Base-by-base conservation (phyloP, 1,284 basidiomycete species). In the Schizopora paradoxa region DNA sequence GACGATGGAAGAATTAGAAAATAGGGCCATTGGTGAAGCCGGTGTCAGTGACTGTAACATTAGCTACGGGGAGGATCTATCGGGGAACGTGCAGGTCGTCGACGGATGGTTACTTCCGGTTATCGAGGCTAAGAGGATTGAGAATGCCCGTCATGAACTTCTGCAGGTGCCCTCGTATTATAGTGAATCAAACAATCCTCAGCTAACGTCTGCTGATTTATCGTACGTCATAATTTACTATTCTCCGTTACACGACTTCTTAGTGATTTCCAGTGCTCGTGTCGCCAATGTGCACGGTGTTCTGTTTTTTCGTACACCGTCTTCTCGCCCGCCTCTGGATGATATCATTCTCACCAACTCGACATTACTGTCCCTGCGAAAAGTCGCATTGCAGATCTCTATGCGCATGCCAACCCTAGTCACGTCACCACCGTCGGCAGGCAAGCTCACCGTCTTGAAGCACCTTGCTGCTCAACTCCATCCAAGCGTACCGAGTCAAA, bases 371-470 rank as follows among this genome's bases (percentile, higher is more conserved):
- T 70, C 86, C 0, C 70, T 96, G 3, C 77, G 73, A 2, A 60
- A 70, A 5, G 68, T 98, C 34, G 81, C 86, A 0, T 63, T 84
- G 10, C 75, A 81, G 44, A 57, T 86, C 1, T 84, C 82, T 0
- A 70, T 81, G 36, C 76, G 85, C 2, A 63, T 86, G 0, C 95
- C 96, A 1, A 79, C 80, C 6, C 82, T 99, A 18, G 64, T 99
- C 25, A 89, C 91, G 0, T 93, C 94, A 0, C 69, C 89, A 0
- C 84, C 93, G 0, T 95, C 93, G 0, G 85, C 90, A 3, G 96
- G 96, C 46, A 99, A 99, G 61, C 83, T 86, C 0, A 75, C 91
- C 7, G 68, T 96, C 11, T 66, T 99, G 23, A 73, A 82, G 8
- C 80, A 95, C 54, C 78, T 99, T 19, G 82, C 87, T 4, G 66